Evolutionary conservation across 345 rosid species (phyloP), one percentile per base, ranked within the genome.

Genomic region (Schrenkiella parvula): DNA sequence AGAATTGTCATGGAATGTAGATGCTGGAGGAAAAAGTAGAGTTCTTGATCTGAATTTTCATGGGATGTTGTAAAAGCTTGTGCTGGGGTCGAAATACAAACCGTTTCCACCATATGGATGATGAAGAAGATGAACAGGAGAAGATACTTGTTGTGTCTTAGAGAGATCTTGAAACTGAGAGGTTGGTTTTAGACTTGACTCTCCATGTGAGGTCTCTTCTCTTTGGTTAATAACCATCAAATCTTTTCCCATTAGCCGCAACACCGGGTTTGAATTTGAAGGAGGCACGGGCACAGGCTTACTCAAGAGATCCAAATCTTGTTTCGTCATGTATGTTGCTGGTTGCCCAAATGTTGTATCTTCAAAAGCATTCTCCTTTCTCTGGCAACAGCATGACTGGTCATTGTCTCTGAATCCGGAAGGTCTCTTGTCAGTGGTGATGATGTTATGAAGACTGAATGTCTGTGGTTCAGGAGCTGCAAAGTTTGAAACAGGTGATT

Each of bases 171-270:
- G 60, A 66, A 13, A 56, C 71, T 56, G 66, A 54, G 66, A 73
- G 42, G 66, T 26, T 43, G 64, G 64, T 34, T 35, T 54, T 15
- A 17, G 17, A 54, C 56, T 64, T 55, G 71, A 11, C 26, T 48
- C 21, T 31, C 38, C 43, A 3, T 37, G 62, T 41, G 79, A 60
- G 46, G 78, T 42, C 21, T 75, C 72, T 66, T 86, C 84, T 42
- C 86, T 88, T 55, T 85, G 95, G 84, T 81, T 95, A 66, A 95
- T 82, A 79, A 95, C 93, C 92, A 93, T 81, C 70, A 95, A 80
- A 67, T 95, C 87, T 82, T 95, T 95, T 12, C 99, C 99, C 99
- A 95, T 95, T 73, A 95, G 81, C 83, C 99, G 84, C 41, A 95
- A 88, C 55, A 91, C 66, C 2, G 97, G 93, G 80, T 84, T 87